Conservation (phyloP, 1,284 basidiomycete genomes). For the Microbotryum intermedium region DNA sequence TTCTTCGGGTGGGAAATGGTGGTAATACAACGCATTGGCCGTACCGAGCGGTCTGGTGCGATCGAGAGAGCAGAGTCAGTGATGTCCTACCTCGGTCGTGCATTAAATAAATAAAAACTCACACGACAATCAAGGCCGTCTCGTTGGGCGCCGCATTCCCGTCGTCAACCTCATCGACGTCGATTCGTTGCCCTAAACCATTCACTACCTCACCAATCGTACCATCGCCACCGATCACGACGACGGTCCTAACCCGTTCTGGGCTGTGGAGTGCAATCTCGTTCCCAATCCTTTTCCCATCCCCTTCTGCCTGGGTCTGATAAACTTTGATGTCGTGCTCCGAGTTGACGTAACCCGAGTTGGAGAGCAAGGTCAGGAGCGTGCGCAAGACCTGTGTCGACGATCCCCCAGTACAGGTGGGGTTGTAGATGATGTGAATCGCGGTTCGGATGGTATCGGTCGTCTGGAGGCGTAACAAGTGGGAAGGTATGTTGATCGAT, state of each 20-base stretch:
- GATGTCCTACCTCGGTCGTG: background rate
- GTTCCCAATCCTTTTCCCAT: constrained; percentile 53
- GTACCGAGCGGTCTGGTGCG: constrained; percentile 65
- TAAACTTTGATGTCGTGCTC: constrained; percentile 36
- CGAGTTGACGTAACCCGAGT: background rate
- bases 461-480: no score
- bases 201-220: constrained; percentile 78
- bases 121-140: constrained; percentile 6
- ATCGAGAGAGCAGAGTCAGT: background rate
- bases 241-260: constrained; percentile 1
- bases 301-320: constrained; percentile 49
- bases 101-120: background rate
- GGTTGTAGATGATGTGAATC: no score
- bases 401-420: no score
- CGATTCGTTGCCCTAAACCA: constrained; percentile 39
- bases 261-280: constrained; percentile 41
- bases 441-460: no score
- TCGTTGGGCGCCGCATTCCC: constrained; percentile 29
- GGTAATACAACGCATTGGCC: constrained; percentile 80
- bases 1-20: constrained; percentile 52
- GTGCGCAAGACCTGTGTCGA: no score
- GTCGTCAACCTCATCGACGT: constrained; percentile 17
- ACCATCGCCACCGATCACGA: constrained; percentile 60
- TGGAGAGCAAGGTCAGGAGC: no score
- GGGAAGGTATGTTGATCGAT: no score